These are phyloP conservation scores for Pyrenochaeta sp. DNA, from an alignment of 2,329 filamentous ascomycete genomes.

Conservation along the genomic window DNA sequence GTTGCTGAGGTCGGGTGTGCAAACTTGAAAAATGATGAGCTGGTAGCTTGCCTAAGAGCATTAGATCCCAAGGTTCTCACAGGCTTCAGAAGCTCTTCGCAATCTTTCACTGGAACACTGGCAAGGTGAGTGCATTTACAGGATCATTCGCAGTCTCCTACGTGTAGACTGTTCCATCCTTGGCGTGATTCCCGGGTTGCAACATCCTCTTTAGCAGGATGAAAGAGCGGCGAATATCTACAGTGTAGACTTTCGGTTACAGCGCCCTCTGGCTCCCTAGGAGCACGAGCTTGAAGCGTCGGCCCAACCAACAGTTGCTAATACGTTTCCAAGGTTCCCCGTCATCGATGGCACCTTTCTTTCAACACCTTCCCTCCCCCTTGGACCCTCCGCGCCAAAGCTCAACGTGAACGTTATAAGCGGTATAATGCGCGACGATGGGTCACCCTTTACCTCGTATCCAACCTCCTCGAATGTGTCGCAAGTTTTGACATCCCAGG, in stretches of 20 bases:
- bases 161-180: too few species aligned
- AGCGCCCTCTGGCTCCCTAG: not conserved
- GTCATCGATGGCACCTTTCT: conserved; percentile 45
- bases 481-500: conserved; percentile 25
- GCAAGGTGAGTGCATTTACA: too few species aligned
- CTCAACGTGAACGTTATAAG: conserved; percentile 32
- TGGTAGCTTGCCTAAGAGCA: not conserved
- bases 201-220: too few species aligned
- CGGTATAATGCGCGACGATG: conserved; percentile 44
- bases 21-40: not conserved
- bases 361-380: conserved; percentile 26
- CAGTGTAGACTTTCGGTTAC: not conserved
- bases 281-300: too few species aligned
- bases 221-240: too few species aligned
- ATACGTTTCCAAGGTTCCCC: conserved; percentile 33
- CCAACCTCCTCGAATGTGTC: conserved; percentile 30
- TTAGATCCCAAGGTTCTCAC: not conserved
- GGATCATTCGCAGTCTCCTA: too few species aligned
- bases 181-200: too few species aligned
- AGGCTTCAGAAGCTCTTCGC: not conserved
- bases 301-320: not conserved
- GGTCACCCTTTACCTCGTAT: conserved; percentile 39
- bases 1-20: not conserved
- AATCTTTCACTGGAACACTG: not conserved
- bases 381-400: conserved; percentile 25